These are phyloP conservation scores for Aspergillus indologenus DNA, from an alignment of 495 filamentous ascomycete genomes.

Conservation along the genomic window DNA sequence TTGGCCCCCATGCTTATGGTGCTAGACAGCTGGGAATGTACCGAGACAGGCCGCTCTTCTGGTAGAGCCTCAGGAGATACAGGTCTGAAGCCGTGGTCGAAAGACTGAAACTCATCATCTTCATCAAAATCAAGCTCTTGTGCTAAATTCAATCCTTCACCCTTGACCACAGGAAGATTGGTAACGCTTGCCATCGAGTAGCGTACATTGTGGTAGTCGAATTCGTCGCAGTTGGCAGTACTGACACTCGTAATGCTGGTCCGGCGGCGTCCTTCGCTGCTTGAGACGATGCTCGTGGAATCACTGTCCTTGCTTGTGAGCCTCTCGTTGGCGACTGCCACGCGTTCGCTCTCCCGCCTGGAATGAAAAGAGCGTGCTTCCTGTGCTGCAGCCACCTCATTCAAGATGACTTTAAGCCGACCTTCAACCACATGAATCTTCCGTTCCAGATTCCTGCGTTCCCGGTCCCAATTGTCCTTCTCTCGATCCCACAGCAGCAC, in stretches of 20 bases:
- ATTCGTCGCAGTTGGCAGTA: slow-evolving; percentile 53
- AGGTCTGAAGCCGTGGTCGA: slow-evolving; percentile 32
- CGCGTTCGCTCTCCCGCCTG: slow-evolving; percentile 21
- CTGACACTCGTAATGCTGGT: slow-evolving; percentile 62
- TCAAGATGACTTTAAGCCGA: slow-evolving; percentile 75
- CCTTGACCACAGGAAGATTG: slow-evolving; percentile 53
- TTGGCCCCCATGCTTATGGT: slow-evolving; percentile 40
- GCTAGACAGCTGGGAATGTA: slow-evolving; percentile 40
- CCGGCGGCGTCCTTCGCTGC: slow-evolving; percentile 59
- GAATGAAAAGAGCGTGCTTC: slow-evolving; percentile 40
- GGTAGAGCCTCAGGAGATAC: slow-evolving; percentile 42
- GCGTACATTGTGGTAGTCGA: slow-evolving; percentile 46
- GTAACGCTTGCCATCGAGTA: slow-evolving; percentile 61
- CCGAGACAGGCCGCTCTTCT: slow-evolving; percentile 46
- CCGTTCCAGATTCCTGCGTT: slow-evolving; percentile 76
- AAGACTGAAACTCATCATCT: slow-evolving; percentile 57
- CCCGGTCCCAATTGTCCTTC: slow-evolving; percentile 75
- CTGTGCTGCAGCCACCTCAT: slow-evolving; percentile 77
- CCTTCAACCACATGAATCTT: slow-evolving; percentile 84
- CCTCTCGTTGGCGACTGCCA: slow-evolving; percentile 34
- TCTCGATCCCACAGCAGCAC: slow-evolving; percentile 78
- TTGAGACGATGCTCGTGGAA: slow-evolving; percentile 69
- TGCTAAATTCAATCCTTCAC: slow-evolving; percentile 72
- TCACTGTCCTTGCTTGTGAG: slow-evolving; percentile 57
- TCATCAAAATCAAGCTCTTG: slow-evolving; percentile 87